Conservation (phyloP, 2,329 filamentous ascomycete genomes). For the Dactylellina haptotyla region DNA sequence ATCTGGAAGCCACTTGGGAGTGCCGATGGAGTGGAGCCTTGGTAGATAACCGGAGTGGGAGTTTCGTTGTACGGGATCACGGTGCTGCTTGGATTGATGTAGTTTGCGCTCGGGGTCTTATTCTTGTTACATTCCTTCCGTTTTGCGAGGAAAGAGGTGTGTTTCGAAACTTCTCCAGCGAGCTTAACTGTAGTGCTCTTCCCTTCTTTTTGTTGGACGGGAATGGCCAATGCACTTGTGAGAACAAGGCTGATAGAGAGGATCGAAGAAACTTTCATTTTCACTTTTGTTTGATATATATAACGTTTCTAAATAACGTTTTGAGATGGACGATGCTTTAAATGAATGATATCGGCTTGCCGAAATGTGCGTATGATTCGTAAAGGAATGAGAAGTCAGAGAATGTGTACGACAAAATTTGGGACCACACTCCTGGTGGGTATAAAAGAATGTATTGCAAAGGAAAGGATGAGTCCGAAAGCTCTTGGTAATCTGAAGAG, state of each 20-base stretch:
- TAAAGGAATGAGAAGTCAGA: background rate
- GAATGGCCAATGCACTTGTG: conserved; percentile 20
- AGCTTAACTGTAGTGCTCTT: conserved; percentile 28
- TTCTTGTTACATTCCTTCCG: conserved; percentile 25
- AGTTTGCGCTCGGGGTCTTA: conserved; percentile 2
- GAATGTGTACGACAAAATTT: background rate
- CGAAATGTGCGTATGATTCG: background rate
- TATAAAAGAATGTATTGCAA: conserved; percentile 17
- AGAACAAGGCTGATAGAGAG: conserved; percentile 11
- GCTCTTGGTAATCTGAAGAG: conserved; percentile 38
- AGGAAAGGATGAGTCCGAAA: conserved; percentile 19
- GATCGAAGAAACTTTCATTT: conserved; percentile 43
- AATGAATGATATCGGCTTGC: background rate
- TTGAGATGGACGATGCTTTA: background rate
- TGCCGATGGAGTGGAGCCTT: background rate
- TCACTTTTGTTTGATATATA: background rate
- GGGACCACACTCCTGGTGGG: conserved; percentile 51
- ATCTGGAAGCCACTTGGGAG: conserved; percentile 13
- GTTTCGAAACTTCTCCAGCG: conserved; percentile 22
- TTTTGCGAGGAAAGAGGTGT: background rate
- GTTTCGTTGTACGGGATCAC: background rate
- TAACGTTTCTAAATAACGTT: background rate
- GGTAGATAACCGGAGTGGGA: conserved; percentile 5
- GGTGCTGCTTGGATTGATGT: conserved; percentile 2
- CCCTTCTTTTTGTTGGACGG: conserved; percentile 33